Evolutionary conservation across 352 stramenopile genomes (phyloP), one percentile per base, ranked within the genome.

Genomic region (Phytophthora syringae): DNA sequence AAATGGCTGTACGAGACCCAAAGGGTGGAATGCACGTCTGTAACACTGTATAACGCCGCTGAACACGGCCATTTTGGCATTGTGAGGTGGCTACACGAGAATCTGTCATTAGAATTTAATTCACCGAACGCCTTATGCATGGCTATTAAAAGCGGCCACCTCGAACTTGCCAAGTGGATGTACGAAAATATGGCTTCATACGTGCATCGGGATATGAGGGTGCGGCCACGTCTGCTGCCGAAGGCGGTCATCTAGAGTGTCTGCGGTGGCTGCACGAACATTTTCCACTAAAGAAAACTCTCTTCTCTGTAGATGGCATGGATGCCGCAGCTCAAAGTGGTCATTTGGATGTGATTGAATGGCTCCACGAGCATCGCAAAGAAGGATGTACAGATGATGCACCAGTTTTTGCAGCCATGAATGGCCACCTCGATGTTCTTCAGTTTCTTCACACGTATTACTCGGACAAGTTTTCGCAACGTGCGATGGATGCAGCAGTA

Each of bases 11-110:
- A 36, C 24, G 44, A 37, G 7, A 47, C 24, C 18, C 40, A 47
- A 16, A 27, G 10, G 1, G 40, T 25, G 18, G 15, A 11, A 16
- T 52, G 44, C 15, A n/a, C 44, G 10, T 7, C 44, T 13, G 1
- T 2, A 0, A 13, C 44, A 18, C 21, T 52, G 21, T 24, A 52
- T 32, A 15, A 7, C 34, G 24, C 44, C 0, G 44, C 44, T 24
- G 44, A 52, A 52, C 11, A 45, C 18, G 49, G 49, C 10, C 30
- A 45, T 18, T 67, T 88, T 10, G 44, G 58, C 27, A 22, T 60
- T 28, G 40, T 54, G 10, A 65, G 52, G 16, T 55, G 49, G 49
- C 12, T 55, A 12, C 28, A 32, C n/a, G 7, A 34, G 32, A 43
- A 24, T 2, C 9, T 43, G 27, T 27, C 28, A 13, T 21, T 44